A percentile compares a stretch with the other conserved stretches of the same genome.
Evolutionary conservation across 148 eudicot species (phyloP).

Genomic region (Amaranthus palmeri): DNA sequence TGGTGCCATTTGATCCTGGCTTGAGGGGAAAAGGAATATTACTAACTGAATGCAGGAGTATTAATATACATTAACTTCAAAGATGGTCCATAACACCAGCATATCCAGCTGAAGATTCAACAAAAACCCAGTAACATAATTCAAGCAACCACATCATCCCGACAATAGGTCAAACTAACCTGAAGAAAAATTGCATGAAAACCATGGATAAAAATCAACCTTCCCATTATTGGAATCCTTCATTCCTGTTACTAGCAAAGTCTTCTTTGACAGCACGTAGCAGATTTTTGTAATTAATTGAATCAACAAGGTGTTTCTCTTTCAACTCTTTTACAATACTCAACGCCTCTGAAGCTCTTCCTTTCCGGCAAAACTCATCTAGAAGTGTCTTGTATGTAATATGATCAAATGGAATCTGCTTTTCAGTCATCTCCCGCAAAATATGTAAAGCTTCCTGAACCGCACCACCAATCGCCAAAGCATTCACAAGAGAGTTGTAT

Average conservation of each 20-base stretch:
- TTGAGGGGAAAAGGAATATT: too few species aligned
- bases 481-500: slow-evolving; percentile 72
- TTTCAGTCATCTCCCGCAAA: slow-evolving; percentile 70
- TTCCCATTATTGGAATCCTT: neutral
- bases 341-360: slow-evolving; percentile 42
- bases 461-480: slow-evolving; percentile 74
- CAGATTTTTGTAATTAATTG: slow-evolving; percentile 36
- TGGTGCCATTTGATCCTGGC: too few species aligned
- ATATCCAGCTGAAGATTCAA: neutral
- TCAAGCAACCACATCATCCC: neutral
- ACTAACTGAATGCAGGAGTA: too few species aligned
- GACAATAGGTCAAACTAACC: neutral
- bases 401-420: slow-evolving; percentile 44
- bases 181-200: neutral
- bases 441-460: slow-evolving; percentile 56
- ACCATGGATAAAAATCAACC: neutral
- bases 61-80: too few species aligned
- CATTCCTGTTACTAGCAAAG: slow-evolving; percentile 10
- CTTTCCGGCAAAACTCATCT: slow-evolving; percentile 55
- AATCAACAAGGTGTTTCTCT: slow-evolving; percentile 50
- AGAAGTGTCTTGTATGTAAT: slow-evolving; percentile 65
- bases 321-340: slow-evolving; percentile 49
- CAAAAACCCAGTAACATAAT: neutral
- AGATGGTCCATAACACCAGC: neutral
- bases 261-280: slow-evolving; percentile 40